These are phyloP conservation scores for Entomortierella lignicola DNA, from an alignment of 192 early-diverging fungal genomes.

Conservation along the genomic window DNA sequence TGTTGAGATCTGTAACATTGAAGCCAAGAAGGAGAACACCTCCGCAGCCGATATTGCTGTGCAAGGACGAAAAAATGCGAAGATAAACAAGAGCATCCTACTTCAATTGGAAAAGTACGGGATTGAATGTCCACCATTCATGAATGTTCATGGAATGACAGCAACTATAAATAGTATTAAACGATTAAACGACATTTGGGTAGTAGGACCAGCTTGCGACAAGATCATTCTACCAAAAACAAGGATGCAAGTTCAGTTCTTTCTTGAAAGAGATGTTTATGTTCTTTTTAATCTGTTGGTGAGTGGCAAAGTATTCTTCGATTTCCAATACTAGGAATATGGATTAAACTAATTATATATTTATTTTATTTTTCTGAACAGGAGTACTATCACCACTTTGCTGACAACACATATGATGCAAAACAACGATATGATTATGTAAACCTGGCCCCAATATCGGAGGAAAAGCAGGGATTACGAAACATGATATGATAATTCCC, in stretches of 20 bases:
- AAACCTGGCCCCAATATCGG: background rate
- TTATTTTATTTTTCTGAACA: background rate
- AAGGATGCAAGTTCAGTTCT: background rate
- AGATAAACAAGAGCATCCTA: constrained; percentile 6
- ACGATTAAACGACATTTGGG: constrained; percentile 1
- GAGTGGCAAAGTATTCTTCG: background rate
- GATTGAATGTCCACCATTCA: constrained; percentile 5
- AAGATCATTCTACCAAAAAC: constrained; percentile 1
- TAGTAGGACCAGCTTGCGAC: background rate
- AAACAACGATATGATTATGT: constrained; percentile 4
- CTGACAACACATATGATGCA: background rate
- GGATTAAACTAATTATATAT: background rate
- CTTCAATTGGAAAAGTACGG: constrained; percentile 12
- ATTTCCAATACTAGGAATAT: background rate
- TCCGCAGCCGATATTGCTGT: background rate
- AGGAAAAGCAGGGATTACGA: background rate
- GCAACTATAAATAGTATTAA: background rate
- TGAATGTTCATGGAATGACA: constrained; percentile 9
- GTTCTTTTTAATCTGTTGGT: background rate
- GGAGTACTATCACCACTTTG: background rate
- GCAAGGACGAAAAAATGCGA: constrained; percentile 5
- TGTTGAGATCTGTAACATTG: constrained; percentile 4
- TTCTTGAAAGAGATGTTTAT: constrained; percentile 9
- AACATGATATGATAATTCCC: background rate
- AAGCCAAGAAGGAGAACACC: constrained; percentile 1